Evolutionary conservation across 768 basidiomycete species (phyloP), one percentile per base, ranked within the genome.

Genomic region (Crepidotus variabilis): DNA sequence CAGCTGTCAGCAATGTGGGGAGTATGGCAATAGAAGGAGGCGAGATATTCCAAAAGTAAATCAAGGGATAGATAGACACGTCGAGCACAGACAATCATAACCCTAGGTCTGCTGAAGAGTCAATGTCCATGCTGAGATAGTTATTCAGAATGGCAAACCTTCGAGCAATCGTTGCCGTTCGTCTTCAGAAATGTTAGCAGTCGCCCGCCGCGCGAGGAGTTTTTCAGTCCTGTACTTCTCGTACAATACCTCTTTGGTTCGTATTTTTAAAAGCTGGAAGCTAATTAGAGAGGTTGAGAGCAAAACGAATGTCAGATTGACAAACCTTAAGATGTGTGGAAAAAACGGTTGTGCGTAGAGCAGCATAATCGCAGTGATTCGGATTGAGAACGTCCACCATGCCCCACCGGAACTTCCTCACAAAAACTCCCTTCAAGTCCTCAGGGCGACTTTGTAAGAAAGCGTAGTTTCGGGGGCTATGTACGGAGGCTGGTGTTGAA

Each of bases 151-250:
- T 35, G 16, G 63, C 79, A 39, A 56, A 88, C 90, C 89, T 79
- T 88, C 80, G 62, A 93, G 69, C 65, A 94, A 72, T 63, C 85
- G 80, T 63, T 85, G 82, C 62, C 85, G 76, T 65, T 91, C 83
- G 61, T 85, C 86, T 51, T 90, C 86, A 52, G 85, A 83, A 62
- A 93, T 91, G 60, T 84, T 81, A 63, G 81, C 80, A 20, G 92
- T 93, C 20, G 89, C 92, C 60, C 92, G 87, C 61, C 90, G 82
- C 47, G 90, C 91, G 18, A 94, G 83, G 55, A 94, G 81, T 72
- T 93, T 93, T 75, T 94, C 92, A 1, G 92, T 94, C 66, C 95
- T 80, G 71, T 88, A 98, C 64, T 87, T 87, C 77, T 98, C 95
- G 69, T 98, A 98, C 71, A 95, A 72, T 55, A 93, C 90, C 69